Conservation (phyloP, 2,329 filamentous ascomycete species). For the Decorospora gaudefroyi region DNA sequence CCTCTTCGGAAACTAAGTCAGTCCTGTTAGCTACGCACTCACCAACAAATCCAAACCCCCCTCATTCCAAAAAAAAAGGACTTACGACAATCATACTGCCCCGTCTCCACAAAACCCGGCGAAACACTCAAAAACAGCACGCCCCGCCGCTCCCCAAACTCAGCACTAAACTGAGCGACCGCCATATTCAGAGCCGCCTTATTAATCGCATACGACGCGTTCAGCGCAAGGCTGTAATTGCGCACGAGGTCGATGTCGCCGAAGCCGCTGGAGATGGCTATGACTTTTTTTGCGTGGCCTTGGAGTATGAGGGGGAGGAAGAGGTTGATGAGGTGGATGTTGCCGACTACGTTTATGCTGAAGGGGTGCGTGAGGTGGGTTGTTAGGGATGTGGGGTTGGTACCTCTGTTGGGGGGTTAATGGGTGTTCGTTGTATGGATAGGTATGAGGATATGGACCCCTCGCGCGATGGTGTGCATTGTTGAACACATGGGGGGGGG, state of each 20-base stretch:
- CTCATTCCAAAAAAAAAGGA: background rate
- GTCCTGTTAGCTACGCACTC: background rate
- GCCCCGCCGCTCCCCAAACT: constrained; percentile 33
- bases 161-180: constrained; percentile 50
- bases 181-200: constrained; percentile 52
- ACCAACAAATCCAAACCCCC: no score
- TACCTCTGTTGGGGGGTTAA: no score
- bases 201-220: constrained; percentile 44
- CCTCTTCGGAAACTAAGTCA: constrained; percentile 6
- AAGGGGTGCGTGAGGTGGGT: no score
- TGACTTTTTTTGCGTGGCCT: background rate
- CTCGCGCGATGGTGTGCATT: no score
- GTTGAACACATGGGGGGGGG: no score
- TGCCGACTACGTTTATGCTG: background rate
- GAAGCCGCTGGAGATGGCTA: constrained; percentile 26
- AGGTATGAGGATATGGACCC: no score
- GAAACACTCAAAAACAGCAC: constrained; percentile 28
- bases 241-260: constrained; percentile 41
- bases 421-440: no score
- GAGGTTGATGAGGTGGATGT: background rate
- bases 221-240: constrained; percentile 25
- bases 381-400: no score
- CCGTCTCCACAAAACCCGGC: constrained; percentile 29
- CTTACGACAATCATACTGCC: constrained; percentile 16
- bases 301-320: background rate